phyloP scores from a whole-genome alignment of 2,329 filamentous ascomycete species.

The Penicillium sp. region DNA sequence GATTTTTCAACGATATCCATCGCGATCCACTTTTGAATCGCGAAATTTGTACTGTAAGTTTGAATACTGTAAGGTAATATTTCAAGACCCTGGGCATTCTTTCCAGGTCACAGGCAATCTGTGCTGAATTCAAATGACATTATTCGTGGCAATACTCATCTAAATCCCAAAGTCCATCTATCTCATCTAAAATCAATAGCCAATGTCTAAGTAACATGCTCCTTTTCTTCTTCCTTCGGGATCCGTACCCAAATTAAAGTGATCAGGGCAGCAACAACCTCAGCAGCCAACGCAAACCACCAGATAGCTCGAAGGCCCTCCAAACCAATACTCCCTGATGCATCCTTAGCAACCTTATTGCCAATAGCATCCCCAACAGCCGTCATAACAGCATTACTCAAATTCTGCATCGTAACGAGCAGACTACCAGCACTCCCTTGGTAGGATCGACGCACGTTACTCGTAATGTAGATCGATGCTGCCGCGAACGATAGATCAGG shows the following conservation, averaged over 20 bases:
- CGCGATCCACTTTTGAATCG: neutral
- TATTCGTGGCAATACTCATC: neutral
- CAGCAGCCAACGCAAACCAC: conserved; percentile 38
- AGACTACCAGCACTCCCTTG: conserved; percentile 47
- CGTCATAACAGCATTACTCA: conserved; percentile 41
- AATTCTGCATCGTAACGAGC: conserved; percentile 47
- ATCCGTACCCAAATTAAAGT: conserved; percentile 39
- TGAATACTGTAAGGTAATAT: neutral
- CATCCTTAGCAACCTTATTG: conserved; percentile 11
- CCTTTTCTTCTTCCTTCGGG: conserved; percentile 36
- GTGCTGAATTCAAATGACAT: neutral
- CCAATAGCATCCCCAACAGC: conserved; percentile 33
- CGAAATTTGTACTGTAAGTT: neutral
- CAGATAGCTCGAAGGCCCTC: conserved; percentile 37
- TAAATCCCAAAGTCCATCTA: neutral
- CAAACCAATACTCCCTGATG: conserved; percentile 20
- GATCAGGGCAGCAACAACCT: conserved; percentile 29
- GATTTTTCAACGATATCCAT: neutral
- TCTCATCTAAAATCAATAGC: neutral
- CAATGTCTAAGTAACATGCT: conserved; percentile 16
- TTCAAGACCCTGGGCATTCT: neutral
- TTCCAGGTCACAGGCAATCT: too few relatives aligned
- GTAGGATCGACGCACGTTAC: conserved; percentile 43
- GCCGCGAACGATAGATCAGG: conserved; percentile 49
- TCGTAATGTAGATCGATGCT: conserved; percentile 47